Base-by-base conservation (phyloP, 2,329 filamentous ascomycete genomes). In the Davidsoniella virescens region DNA sequence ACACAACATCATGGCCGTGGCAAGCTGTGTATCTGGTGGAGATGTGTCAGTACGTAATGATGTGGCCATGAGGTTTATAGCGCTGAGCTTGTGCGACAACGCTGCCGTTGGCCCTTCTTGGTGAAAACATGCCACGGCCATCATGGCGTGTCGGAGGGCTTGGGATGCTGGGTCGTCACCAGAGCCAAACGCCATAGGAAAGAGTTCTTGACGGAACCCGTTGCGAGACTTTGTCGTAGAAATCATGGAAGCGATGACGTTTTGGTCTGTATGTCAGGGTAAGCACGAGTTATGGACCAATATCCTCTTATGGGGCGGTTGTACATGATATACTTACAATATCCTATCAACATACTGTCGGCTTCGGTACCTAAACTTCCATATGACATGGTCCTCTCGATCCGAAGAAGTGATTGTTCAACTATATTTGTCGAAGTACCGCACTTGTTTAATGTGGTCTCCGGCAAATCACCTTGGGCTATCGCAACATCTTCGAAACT, bases 1-100 rank as follows among this genome's bases (percentile, higher is more conserved):
- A 48, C 68, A 71, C 5, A 71, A 62, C 68, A 72, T 71, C 69
- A 71, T 69, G 6, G 66, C 70, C 10, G 67, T 64, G 12, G 69
- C 67, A 47, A 70, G 60, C 52, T 70, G 67, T 6, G 61, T 62
- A 46, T 66, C 62, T 5, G 60, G 63, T 14, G 57, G 59, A n/a
- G 54, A 56, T 10, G 56, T 53, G 4, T 58, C 58, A 42, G 61
- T 60, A 18, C 54, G 56, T 12, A 71, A 56, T 3, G 67, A 67
- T 7, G 62, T 61, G 17, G 60, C 65, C 16, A 72, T 55, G 8
- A 62, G 57, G 16, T 61, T 60, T 37, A 71, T 64, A 0, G 69
- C 67, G 16, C 61, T 61, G 3, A 62, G 56, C 55, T 70, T 71
- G 54, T 70, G 66, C 4, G 61, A 59, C 36, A 70, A 55, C 12